Evolutionary conservation across 1,284 basidiomycete genomes (phyloP).

Genomic region (Ustilago sp.): DNA sequence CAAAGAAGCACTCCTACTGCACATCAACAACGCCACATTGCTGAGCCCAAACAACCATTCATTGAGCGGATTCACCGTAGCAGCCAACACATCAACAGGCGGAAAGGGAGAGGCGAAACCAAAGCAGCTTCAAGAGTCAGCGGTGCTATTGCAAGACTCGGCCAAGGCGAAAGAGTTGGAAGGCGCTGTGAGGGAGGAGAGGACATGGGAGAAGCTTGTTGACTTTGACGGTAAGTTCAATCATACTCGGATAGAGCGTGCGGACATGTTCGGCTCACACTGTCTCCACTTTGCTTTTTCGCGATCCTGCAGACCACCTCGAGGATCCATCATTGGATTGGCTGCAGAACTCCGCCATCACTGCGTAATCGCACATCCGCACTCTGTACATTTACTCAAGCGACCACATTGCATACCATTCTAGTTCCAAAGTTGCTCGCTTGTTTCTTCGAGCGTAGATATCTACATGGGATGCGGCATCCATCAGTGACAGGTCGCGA

Average conservation of each 20-base stretch:
- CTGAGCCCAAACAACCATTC: conserved; percentile 15
- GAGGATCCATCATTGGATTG: conserved; percentile 45
- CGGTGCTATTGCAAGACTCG: conserved; percentile 19
- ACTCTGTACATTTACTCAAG: background rate
- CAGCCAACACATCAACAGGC: background rate
- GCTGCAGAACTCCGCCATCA: conserved; percentile 41
- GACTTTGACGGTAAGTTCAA: conserved; percentile 49
- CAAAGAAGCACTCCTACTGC: conserved; percentile 29
- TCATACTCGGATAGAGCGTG: too few relatives aligned
- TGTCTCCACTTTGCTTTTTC: background rate
- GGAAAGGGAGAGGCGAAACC: conserved; percentile 21
- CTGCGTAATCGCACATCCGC: background rate
- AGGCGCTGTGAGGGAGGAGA: conserved; percentile 18
- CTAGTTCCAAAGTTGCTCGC: background rate
- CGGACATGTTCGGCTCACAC: background rate
- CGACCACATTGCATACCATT: background rate
- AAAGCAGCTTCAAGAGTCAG: conserved; percentile 17
- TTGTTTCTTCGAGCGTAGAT: background rate
- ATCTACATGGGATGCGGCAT: background rate
- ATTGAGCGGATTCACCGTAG: conserved; percentile 22
- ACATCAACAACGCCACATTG: conserved; percentile 41
- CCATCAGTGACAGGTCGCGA: background rate
- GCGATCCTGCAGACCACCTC: conserved; percentile 34
- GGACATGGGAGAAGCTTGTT: conserved; percentile 31
- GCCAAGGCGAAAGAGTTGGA: conserved; percentile 21